Evolutionary conservation across 2,329 filamentous ascomycete species (phyloP), one percentile per base, ranked within the genome.

Genomic region (Botrytis fragariae): DNA sequence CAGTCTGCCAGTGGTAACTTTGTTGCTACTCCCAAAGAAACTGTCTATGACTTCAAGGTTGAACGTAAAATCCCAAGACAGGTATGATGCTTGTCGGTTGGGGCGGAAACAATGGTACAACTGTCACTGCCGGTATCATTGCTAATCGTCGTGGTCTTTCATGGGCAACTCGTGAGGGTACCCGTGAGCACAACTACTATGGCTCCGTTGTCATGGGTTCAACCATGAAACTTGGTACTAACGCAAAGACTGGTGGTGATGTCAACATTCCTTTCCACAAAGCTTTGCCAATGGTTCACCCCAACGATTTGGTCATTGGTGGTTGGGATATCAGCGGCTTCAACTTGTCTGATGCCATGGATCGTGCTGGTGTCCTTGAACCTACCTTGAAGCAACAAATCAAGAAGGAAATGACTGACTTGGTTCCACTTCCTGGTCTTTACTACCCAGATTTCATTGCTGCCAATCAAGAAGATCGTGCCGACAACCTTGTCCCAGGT

Each of bases 371-470:
- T 82, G 96, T 99, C 71, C 90, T 99, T 71, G 95, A 98, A 86
- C 96, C 96, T n/a, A 91, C 93, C 44, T 88, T 99, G 80, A 99
- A 99, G 89, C 85, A 87, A 73, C 88, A 93, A 80, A 92, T 99
- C 79, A 91, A 90, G 84, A 97, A 98, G 88, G 93, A 98, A 85
- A 95, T 98, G 94, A 86, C 90, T 75, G 86, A 87, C 79, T 93
- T 98, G 90, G 91, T 91, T 79, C 96, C 96, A 44, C 89, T 98
- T 76, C 95, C 94, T 37, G 95, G 93, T 84, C 92, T 98, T 85
- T 99, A 99, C 89, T 99, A 99, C 84, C 96, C 96, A 1, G 96
- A 98, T 84, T 99, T 99, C 87, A 99, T 99, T 81, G 96, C 96
- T 77, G 93, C 96, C 82, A 99, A 99, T 86, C 96, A 99, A 86